phyloP scores from a whole-genome alignment of 768 basidiomycete genomes.

The Mycena filopes region DNA sequence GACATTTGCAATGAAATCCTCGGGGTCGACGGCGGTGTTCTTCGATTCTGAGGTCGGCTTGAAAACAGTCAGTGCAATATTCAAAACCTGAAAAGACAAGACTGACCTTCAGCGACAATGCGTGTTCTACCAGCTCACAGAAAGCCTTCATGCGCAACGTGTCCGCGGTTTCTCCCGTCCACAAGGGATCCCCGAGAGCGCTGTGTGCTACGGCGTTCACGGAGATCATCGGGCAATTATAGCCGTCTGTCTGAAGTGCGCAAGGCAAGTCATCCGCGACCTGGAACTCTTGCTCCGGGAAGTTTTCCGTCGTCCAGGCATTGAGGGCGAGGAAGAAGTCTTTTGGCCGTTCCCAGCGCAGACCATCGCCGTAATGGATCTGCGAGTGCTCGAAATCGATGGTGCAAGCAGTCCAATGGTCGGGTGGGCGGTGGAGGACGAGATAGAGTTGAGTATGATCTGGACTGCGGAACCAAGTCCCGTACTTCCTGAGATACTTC shows the following conservation, averaged over 20 bases:
- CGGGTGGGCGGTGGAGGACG: conserved; percentile 5
- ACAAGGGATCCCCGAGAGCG: conserved; percentile 23
- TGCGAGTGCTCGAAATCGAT: neutral
- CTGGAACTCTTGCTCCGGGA: neutral
- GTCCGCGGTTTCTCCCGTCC: conserved; percentile 4
- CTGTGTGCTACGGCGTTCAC: conserved; percentile 29
- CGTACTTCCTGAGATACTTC: conserved; percentile 15
- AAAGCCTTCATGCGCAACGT: conserved; percentile 22
- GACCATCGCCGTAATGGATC: conserved; percentile 23
- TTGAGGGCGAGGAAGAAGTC: conserved; percentile 13
- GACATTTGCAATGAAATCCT: neutral
- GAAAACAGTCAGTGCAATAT: neutral
- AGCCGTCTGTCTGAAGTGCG: conserved; percentile 25
- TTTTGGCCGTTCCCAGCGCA: conserved; percentile 1
- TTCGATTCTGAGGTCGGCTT: neutral
- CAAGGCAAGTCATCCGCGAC: conserved; percentile 20
- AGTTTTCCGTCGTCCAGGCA: neutral
- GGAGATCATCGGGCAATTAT: conserved; percentile 30
- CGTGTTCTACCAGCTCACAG: conserved; percentile 11
- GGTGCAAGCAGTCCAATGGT: conserved; percentile 25
- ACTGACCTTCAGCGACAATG: conserved; percentile 4
- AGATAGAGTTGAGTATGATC: neutral
- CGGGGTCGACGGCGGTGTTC: neutral
- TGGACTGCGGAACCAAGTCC: neutral
- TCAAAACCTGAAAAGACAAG: neutral